These are phyloP conservation scores for Colletotrichum gloeosporioides DNA, from an alignment of 2,329 filamentous ascomycete genomes.

Conservation along the genomic window DNA sequence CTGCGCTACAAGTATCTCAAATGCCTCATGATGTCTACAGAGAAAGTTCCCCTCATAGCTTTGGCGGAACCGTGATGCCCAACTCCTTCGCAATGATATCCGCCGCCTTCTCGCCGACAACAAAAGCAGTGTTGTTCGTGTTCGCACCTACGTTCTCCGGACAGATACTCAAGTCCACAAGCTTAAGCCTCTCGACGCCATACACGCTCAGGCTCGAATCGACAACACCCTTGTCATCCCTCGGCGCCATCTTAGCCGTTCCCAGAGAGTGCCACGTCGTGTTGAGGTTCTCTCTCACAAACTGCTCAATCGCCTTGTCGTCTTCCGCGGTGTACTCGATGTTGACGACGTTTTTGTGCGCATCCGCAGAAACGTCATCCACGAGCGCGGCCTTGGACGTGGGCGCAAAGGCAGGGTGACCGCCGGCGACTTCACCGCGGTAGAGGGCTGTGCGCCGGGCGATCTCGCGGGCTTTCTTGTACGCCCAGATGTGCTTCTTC, in stretches of 20 bases:
- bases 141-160: slow-evolving; percentile 50
- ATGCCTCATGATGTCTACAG: not conserved
- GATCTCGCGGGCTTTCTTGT: slow-evolving; percentile 70
- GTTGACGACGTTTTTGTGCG: slow-evolving; percentile 35
- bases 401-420: slow-evolving; percentile 50
- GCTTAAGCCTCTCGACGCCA: slow-evolving; percentile 44
- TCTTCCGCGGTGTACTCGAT: slow-evolving; percentile 57
- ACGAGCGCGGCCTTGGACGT: slow-evolving; percentile 41
- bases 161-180: slow-evolving; percentile 43
- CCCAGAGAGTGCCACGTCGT: slow-evolving; percentile 54
- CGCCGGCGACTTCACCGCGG: slow-evolving; percentile 47
- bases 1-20: not conserved
- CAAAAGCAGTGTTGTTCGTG: slow-evolving; percentile 52
- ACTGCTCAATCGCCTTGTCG: slow-evolving; percentile 52
- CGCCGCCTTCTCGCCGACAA: slow-evolving; percentile 53
- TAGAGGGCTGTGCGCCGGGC: slow-evolving; percentile 61
- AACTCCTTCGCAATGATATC: slow-evolving; percentile 45
- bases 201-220: slow-evolving; percentile 47
- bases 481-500: slow-evolving; percentile 66
- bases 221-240: slow-evolving; percentile 45
- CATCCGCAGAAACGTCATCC: slow-evolving; percentile 52
- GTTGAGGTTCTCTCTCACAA: slow-evolving; percentile 41
- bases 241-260: slow-evolving; percentile 50
- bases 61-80: slow-evolving; percentile 13
- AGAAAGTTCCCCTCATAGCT: not conserved